Percentiles rank a stretch among this genome's conserved stretches.
These are phyloP conservation scores for Larix kaempferi DNA, from an alignment of 75 land plant species.

Conservation along the genomic window DNA sequence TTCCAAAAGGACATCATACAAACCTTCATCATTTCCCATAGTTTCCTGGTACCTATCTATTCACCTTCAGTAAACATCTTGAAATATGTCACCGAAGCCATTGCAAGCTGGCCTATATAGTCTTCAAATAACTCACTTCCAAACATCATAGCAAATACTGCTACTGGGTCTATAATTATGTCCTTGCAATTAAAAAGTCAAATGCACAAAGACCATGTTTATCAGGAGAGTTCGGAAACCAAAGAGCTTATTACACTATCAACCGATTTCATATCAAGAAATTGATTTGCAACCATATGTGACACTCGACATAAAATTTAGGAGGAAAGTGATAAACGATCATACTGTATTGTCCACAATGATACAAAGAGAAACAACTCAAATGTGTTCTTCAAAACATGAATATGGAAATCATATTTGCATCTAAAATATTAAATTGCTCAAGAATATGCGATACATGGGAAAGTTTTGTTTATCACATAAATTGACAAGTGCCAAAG, in stretches of 20 bases:
- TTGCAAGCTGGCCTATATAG: slow-evolving; percentile 81
- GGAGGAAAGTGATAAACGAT: background rate
- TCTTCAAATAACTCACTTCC: slow-evolving; percentile 92
- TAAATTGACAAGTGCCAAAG: background rate
- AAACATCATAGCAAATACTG: slow-evolving; percentile 92
- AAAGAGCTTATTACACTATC: background rate
- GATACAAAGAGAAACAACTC: background rate
- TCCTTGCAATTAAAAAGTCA: slow-evolving; percentile 42
- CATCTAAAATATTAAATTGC: background rate
- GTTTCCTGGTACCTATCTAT: slow-evolving; percentile 37
- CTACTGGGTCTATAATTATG: slow-evolving; percentile 80
- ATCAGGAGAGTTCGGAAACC: background rate
- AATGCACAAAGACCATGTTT: background rate
- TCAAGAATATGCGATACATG: background rate
- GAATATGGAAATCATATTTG: background rate
- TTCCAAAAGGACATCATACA: slow-evolving; percentile 68
- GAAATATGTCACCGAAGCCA: slow-evolving; percentile 78
- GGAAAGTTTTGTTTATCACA: background rate
- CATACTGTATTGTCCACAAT: background rate
- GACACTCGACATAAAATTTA: background rate
- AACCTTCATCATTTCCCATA: slow-evolving; percentile 29
- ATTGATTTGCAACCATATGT: background rate
- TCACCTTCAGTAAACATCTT: slow-evolving; percentile 50
- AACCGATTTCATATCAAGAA: background rate
- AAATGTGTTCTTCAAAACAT: background rate